Evolutionary conservation across 495 filamentous ascomycete species (phyloP), one percentile per base, ranked within the genome.

Genomic region (Xylaria sp.): DNA sequence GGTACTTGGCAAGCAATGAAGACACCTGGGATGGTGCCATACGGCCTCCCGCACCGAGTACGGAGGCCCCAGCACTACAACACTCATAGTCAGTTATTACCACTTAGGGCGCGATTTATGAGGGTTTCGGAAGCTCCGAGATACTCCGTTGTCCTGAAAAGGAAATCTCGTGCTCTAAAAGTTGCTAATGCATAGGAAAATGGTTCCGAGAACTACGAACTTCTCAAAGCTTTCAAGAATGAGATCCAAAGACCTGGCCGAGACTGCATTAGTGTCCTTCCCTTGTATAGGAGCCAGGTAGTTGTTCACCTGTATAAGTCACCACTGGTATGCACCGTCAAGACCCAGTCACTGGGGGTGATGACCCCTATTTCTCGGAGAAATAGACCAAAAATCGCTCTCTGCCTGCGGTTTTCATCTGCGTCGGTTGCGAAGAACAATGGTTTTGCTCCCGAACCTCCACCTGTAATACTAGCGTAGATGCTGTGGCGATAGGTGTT

Each of bases 401-500:
- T 29, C 8, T 80, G 79, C n/a, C 41, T 46, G 6, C 80, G 80
- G 55, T 78, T 81, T 64, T 82, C 80, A 17, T 58, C 46, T 8
- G 43, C 61, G 65, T 80, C 79, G 0, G 72, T 74, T 7, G 71
- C 73, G 73, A 80, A 82, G 19, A 75, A 43, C 59, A 77, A 44
- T 0, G 72, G 77, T n/a, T 63, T 65, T 2, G 61, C 4, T 5
- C 77, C 75, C 8, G 72, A 74, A 3, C 79, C 78, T n/a, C 78
- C 78, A 21, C 79, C 78, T 0, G 78, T 80, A 8, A 68, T 74
- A 69, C 75, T 79, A 4, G 74, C 73, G 61, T 81, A 81, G 4
- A 71, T 62, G 29, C 75, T 71, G 14, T 50, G 70, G 1, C 78
- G 79, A 67, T 79, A 81, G 0, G 31, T 66, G 69, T 81, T 81